Conservation (phyloP, 495 filamentous ascomycete species). For the Ramalina intermedia region DNA sequence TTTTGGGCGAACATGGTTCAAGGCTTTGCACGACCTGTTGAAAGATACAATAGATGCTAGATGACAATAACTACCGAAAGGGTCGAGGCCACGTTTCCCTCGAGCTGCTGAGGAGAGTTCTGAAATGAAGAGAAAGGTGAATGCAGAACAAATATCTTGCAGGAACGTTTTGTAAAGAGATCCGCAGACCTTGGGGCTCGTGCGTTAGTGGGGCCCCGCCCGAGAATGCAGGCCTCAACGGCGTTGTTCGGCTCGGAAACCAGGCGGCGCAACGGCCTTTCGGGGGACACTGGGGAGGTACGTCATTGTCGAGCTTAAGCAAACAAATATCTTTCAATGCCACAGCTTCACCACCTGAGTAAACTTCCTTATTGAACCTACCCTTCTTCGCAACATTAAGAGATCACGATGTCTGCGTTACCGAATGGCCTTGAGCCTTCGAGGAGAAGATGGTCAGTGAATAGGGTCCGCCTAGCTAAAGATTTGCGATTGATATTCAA, state of each 20-base stretch:
- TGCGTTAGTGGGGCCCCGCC: not conserved
- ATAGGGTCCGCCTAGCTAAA: not conserved
- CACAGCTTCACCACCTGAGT: conserved; percentile 21
- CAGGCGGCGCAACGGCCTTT: not conserved
- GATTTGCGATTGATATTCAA: not conserved
- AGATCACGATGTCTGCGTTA: conserved; percentile 8
- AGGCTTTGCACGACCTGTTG: not conserved
- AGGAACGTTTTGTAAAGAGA: not conserved
- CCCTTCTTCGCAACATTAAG: too few species aligned
- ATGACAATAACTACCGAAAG: not conserved
- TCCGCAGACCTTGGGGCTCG: not conserved
- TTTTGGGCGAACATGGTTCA: not conserved
- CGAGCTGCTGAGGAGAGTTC: not conserved
- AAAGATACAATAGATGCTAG: not conserved
- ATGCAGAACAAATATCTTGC: not conserved
- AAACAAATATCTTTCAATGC: not conserved
- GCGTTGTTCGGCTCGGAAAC: not conserved
- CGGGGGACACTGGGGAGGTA: too few species aligned
- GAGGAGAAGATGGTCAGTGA: conserved; percentile 1
- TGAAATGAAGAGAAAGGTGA: not conserved
- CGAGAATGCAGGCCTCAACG: not conserved
- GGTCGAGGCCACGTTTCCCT: not conserved
- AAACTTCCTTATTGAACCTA: conserved; percentile 21
- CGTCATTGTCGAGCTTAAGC: too few species aligned
- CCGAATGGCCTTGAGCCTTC: conserved; percentile 1